These are phyloP conservation scores for Pichia sp. DNA, from an alignment of 1,139 yeast genomes.

Conservation along the genomic window DNA sequence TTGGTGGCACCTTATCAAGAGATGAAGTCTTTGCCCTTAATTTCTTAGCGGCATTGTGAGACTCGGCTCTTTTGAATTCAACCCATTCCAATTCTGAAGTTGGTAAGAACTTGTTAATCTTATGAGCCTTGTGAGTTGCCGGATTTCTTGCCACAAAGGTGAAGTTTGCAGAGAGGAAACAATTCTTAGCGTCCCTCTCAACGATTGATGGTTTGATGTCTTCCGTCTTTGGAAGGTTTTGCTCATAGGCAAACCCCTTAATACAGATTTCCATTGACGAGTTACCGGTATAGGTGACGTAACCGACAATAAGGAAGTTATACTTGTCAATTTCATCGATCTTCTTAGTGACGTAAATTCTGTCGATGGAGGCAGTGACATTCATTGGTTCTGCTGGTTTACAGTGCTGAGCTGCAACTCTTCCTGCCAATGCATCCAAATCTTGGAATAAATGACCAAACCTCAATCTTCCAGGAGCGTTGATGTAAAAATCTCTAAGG, in stretches of 20 bases:
- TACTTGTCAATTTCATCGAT: conserved; percentile 70
- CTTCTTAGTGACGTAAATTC: conserved; percentile 81
- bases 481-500: conserved; percentile 80
- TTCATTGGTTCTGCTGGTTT: conserved; percentile 88
- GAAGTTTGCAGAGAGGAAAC: conserved; percentile 77
- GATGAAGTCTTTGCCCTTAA: conserved; percentile 60
- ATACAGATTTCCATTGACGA: conserved; percentile 95
- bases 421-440: conserved; percentile 82
- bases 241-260: conserved; percentile 72
- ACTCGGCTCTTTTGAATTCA: conserved; percentile 83
- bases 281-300: conserved; percentile 89
- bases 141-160: conserved; percentile 96
- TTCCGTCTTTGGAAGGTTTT: conserved; percentile 31
- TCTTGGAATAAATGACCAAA: conserved; percentile 92
- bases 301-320: conserved; percentile 78
- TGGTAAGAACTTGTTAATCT: conserved; percentile 75
- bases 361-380: conserved; percentile 90
- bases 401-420: conserved; percentile 81
- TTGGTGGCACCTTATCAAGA: conserved; percentile 58
- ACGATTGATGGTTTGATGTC: conserved; percentile 30
- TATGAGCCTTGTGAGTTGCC: conserved; percentile 76
- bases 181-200: conserved; percentile 29
- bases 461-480: conserved; percentile 81
- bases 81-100: conserved; percentile 67
- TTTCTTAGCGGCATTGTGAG: conserved; percentile 80